Base-by-base conservation (phyloP, 208 protist genomes). In the Blastocrithidia nonstop region DNA sequence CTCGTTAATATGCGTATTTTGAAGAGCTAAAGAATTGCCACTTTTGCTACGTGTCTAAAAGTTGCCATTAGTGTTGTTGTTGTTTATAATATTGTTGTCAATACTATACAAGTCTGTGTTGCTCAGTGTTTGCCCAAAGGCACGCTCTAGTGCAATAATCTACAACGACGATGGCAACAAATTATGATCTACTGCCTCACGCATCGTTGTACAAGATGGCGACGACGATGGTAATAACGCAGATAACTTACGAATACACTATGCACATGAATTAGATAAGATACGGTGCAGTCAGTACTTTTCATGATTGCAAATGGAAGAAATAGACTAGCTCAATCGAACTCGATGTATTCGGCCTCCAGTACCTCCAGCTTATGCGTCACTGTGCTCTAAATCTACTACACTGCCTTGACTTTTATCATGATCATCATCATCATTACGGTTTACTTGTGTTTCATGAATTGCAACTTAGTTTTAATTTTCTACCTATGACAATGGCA, bases 321-420 rank as follows among this genome's bases (percentile, higher is more conserved):
- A 26, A 19, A 93, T 45, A 0, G 74, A 40, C 45, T 74, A 68
- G 33, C 63, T 48, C 7, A 88, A 62, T 20, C 79, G 77, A 39
- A 93, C 75, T 35, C 84, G 78, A 40, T 89, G 84, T 29, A 88
- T 71, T 11, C 84, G 66, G 11, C 84, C 84, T n/a, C 78, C 78
- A 11, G 70, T 84, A 9, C 76, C 84, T 26, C 74, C 71, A 7
- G 66, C 79, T 48, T 88, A 75, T 41, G 66, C 73, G 33, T 69
- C 54, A 11, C 17, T 32, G 9, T 9, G n/a, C 25, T 45, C 53
- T 9, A 28, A 22, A 27, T 49, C 36, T 15, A n/a, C 13, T 11
- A n/a, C 29, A n/a, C 29, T n/a, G n/a, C n/a, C n/a, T n/a, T 35
- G 11, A n/a, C n/a, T 35, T 11, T 35, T 35, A n/a, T n/a, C n/a